phyloP scores from a whole-genome alignment of 2,329 filamentous ascomycete species.

The Penicillium polonicum region DNA sequence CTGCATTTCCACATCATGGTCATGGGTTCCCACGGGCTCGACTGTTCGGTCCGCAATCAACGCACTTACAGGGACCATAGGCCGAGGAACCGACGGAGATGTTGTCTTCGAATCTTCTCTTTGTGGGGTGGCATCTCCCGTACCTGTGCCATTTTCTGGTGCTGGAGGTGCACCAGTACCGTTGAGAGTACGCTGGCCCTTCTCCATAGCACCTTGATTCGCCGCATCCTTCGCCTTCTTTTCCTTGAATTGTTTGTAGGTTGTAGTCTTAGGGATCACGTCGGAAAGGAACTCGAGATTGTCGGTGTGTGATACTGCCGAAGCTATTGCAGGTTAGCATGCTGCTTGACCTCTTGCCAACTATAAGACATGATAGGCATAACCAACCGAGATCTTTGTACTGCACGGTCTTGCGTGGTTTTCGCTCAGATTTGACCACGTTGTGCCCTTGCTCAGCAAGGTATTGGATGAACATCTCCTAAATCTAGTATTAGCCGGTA shows the following conservation, averaged over 20 bases:
- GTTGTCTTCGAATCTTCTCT: slow-evolving; percentile 21
- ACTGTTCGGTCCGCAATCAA: slow-evolving; percentile 55
- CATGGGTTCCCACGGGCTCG: slow-evolving; percentile 42
- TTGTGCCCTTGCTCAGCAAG: slow-evolving; percentile 81
- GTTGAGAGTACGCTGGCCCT: slow-evolving; percentile 41
- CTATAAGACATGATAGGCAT: background rate
- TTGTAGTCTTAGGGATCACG: slow-evolving; percentile 80
- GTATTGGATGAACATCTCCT: slow-evolving; percentile 96
- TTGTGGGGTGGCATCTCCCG: slow-evolving; percentile 16
- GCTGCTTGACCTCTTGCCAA: background rate
- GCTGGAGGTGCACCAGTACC: slow-evolving; percentile 21
- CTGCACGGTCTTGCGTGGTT: slow-evolving; percentile 89
- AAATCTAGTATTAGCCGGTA: slow-evolving; percentile 8
- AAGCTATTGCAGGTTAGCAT: slow-evolving; percentile 54
- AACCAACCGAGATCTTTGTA: slow-evolving; percentile 83
- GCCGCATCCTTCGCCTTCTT: slow-evolving; percentile 46
- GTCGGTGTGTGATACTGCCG: slow-evolving; percentile 81
- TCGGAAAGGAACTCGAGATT: slow-evolving; percentile 94
- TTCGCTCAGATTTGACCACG: slow-evolving; percentile 85
- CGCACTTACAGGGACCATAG: slow-evolving; percentile 52
- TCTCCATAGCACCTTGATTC: slow-evolving; percentile 34
- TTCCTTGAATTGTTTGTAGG: slow-evolving; percentile 76
- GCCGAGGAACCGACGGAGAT: slow-evolving; percentile 31
- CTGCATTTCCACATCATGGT: slow-evolving; percentile 61
- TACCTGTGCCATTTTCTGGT: slow-evolving; percentile 26